These are phyloP conservation scores for Daldinia bambusicola DNA, from an alignment of 495 filamentous ascomycete genomes.

Conservation along the genomic window DNA sequence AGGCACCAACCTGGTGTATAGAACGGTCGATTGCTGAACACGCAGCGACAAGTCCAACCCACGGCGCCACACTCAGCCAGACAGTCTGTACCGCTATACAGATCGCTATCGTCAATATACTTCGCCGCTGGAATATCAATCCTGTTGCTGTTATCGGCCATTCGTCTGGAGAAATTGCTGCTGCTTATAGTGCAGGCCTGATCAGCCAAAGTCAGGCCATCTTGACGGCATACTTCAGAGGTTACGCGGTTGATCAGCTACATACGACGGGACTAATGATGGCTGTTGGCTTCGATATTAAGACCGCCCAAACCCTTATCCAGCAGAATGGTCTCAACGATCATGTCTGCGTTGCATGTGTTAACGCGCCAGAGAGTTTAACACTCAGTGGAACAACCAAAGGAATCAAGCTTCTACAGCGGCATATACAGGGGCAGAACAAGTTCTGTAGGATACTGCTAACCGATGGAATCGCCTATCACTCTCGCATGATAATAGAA, in stretches of 20 bases:
- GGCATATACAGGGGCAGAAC: neutral
- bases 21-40: neutral
- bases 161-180: conserved; percentile 71
- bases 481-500: neutral
- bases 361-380: neutral
- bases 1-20: neutral
- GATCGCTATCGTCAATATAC: conserved; percentile 46
- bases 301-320: neutral
- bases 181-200: conserved; percentile 59
- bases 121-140: conserved; percentile 60
- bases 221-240: neutral
- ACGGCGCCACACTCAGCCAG: neutral
- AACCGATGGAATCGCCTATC: neutral
- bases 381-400: neutral
- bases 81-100: neutral
- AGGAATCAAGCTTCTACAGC: neutral
- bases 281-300: neutral
- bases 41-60: neutral
- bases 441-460: neutral
- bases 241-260: neutral
- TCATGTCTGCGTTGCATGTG: neutral
- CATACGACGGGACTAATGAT: neutral
- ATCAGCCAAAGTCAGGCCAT: conserved; percentile 46
- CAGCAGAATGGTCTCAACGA: neutral
- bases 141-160: conserved; percentile 66